Conservation (phyloP, 164 flowering plant genomes). For the Aristolochia fimbriata region DNA sequence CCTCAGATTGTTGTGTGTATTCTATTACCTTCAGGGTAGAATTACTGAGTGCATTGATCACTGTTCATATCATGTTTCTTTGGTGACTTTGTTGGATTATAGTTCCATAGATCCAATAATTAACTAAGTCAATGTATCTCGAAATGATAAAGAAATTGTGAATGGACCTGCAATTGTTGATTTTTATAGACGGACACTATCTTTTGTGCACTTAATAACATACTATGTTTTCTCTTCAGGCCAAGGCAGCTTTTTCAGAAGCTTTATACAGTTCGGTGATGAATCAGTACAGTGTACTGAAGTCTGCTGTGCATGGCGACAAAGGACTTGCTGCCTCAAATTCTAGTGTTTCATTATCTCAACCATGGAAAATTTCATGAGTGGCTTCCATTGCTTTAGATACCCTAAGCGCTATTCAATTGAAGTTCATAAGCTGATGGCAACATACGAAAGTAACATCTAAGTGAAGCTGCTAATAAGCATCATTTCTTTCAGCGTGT, state of each 20-base stretch:
- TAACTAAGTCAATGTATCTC: background rate
- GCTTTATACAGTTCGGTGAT: conserved; percentile 48
- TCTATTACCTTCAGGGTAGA: no score
- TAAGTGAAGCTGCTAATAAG: no score
- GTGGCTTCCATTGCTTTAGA: conserved; percentile 13
- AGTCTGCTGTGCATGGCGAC: conserved; percentile 63
- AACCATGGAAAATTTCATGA: conserved; percentile 51
- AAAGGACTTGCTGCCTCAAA: conserved; percentile 63
- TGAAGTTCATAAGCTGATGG: background rate
- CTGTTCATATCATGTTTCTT: background rate
- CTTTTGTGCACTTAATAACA: background rate
- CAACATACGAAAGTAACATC: no score
- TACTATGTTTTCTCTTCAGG: conserved; percentile 32
- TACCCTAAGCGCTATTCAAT: background rate
- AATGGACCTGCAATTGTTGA: background rate
- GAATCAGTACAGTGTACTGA: conserved; percentile 67
- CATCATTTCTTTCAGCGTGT: no score
- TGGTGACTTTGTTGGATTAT: background rate
- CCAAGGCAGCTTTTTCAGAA: conserved; percentile 41
- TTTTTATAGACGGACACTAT: background rate
- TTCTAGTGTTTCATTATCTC: conserved; percentile 48
- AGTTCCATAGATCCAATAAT: background rate
- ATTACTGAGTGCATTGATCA: no score
- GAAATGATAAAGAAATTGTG: background rate
- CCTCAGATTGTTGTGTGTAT: no score